Percentiles rank a stretch among this genome's conserved stretches.
Conservation (phyloP, 148 eudicot species). For the Chenopodium suecicum region DNA sequence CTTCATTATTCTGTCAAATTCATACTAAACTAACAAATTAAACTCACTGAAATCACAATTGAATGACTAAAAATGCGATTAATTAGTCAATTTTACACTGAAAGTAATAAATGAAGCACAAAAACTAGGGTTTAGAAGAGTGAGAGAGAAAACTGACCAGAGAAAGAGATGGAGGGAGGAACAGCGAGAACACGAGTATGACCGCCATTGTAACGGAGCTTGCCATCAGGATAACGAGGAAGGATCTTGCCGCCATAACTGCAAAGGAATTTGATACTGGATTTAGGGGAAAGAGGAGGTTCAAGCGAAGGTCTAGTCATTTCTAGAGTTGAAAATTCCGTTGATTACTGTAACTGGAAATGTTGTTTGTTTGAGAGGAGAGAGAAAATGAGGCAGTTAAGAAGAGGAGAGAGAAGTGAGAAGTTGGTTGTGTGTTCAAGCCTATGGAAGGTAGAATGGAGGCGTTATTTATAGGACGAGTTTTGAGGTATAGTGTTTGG, state of each 20-base stretch:
- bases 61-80: too few relatives aligned
- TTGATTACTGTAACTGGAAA: not conserved
- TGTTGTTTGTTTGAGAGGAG: not conserved
- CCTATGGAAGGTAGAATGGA: conserved; percentile 10
- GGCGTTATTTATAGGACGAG: conserved; percentile 27
- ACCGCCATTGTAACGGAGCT: conserved; percentile 89
- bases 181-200: conserved; percentile 79
- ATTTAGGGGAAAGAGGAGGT: not conserved
- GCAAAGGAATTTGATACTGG: conserved; percentile 62
- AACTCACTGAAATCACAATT: too few relatives aligned
- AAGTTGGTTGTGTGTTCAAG: conserved; percentile 16
- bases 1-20: not conserved
- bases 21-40: not conserved
- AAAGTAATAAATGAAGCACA: too few relatives aligned
- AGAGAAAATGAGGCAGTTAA: not conserved
- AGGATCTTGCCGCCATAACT: conserved; percentile 87
- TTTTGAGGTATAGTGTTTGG: not conserved
- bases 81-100: too few relatives aligned
- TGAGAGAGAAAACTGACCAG: conserved; percentile 41
- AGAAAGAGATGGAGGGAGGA: conserved; percentile 51
- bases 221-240: conserved; percentile 75
- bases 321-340: not conserved
- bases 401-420: not conserved
- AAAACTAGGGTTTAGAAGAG: too few relatives aligned
- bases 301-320: conserved; percentile 19